These are phyloP conservation scores for Fusarium aywerte DNA, from an alignment of 2,329 filamentous ascomycete species.

Conservation along the genomic window DNA sequence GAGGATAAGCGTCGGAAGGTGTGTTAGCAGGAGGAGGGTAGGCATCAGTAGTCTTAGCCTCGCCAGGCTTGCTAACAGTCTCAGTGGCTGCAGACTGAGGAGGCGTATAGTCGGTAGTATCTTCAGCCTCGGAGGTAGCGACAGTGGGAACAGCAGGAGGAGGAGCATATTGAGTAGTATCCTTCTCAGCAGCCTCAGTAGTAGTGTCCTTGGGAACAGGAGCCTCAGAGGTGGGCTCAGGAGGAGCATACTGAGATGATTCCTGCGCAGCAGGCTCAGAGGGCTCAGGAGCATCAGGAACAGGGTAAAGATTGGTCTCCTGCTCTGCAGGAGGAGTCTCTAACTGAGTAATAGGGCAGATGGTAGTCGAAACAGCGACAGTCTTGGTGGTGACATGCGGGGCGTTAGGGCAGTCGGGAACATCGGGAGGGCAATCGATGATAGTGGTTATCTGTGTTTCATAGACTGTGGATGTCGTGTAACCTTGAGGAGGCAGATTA, in stretches of 20 bases:
- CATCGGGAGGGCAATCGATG: neutral
- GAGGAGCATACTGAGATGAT: constrained; percentile 16
- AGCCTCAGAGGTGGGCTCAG: constrained; percentile 2
- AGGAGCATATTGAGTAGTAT: constrained; percentile 14
- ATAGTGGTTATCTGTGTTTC: neutral
- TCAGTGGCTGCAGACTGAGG: constrained; percentile 15
- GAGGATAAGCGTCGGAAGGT: neutral
- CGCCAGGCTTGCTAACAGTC: constrained; percentile 8
- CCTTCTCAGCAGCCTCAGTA: neutral
- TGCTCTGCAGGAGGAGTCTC: neutral
- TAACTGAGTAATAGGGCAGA: neutral
- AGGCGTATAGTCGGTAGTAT: constrained; percentile 15
- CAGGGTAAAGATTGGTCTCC: neutral
- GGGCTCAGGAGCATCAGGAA: neutral
- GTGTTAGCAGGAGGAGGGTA: constrained; percentile 7
- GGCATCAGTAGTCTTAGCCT: constrained; percentile 11
- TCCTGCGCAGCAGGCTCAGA: constrained; percentile 10
- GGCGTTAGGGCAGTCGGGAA: constrained; percentile 1
- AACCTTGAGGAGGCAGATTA: constrained; percentile 3
- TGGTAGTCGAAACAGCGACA: constrained; percentile 4
- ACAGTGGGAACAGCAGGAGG: constrained; percentile 19
- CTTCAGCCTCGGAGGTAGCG: constrained; percentile 13
- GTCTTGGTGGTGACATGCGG: constrained; percentile 8
- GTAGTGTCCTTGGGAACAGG: constrained; percentile 1
- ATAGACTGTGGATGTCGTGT: neutral